phyloP scores from a whole-genome alignment of 2,329 filamentous ascomycete genomes.

The Pseudocercospora pini-densiflorae region DNA sequence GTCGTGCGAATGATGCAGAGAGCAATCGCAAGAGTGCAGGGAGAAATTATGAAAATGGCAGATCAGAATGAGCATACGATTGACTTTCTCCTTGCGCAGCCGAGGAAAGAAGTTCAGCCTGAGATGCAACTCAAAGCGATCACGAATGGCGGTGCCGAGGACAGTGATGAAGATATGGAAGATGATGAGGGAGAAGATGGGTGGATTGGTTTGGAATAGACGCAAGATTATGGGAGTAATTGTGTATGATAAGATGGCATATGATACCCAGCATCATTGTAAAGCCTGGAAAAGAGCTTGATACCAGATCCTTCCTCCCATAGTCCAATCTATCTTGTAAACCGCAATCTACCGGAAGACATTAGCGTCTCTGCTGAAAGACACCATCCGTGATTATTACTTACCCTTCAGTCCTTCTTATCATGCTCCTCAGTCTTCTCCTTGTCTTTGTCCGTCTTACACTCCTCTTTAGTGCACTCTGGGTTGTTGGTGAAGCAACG shows the following conservation, averaged over 20 bases:
- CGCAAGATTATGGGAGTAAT: too few species aligned
- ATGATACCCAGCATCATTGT: slow-evolving; percentile 7
- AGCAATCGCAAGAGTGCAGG: slow-evolving; percentile 77
- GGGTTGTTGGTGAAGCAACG: too few species aligned
- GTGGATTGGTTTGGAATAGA: slow-evolving; percentile 40
- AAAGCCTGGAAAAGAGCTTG: too few species aligned
- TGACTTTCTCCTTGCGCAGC: slow-evolving; percentile 70
- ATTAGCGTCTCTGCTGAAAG: too few species aligned
- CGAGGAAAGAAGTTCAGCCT: slow-evolving; percentile 25
- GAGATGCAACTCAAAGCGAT: slow-evolving; percentile 26
- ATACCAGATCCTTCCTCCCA: too few species aligned
- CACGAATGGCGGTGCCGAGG: slow-evolving; percentile 21
- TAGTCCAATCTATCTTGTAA: too few species aligned
- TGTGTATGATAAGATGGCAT: neutral
- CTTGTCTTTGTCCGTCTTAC: too few species aligned
- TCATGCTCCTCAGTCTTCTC: too few species aligned
- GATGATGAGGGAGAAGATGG: slow-evolving; percentile 43
- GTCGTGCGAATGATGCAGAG: slow-evolving; percentile 84
- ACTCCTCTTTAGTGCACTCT: too few species aligned
- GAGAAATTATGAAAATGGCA: slow-evolving; percentile 79
- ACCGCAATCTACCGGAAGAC: too few species aligned
- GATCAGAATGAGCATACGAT: slow-evolving; percentile 86
- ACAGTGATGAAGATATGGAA: slow-evolving; percentile 29
- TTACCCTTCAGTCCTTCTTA: too few species aligned
- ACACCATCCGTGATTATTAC: too few species aligned